A percentile compares a stretch with the other conserved stretches of the same genome.
Evolutionary conservation across 208 protist genomes (phyloP).

Genomic region (Leishmania tarentolae): DNA sequence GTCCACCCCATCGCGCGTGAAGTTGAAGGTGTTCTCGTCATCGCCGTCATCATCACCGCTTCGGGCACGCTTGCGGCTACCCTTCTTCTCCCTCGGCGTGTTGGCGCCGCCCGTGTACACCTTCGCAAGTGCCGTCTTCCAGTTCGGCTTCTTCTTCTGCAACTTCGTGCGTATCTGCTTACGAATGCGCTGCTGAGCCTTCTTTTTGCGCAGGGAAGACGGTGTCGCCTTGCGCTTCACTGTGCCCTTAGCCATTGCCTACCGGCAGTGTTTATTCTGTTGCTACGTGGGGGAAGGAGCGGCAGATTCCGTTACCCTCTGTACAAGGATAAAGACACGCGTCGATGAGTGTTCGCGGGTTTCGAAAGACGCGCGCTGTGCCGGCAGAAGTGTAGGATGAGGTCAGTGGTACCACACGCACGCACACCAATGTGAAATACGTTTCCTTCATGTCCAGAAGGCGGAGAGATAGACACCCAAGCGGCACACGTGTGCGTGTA

Average conservation of each 20-base stretch:
- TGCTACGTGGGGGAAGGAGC: background rate
- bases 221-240: constrained; percentile 84
- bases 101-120: constrained; percentile 44
- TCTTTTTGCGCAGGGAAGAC: constrained; percentile 84
- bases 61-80: constrained; percentile 50
- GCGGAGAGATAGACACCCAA: background rate
- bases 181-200: constrained; percentile 88
- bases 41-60: constrained; percentile 20
- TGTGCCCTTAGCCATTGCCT: constrained; percentile 69
- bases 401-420: background rate
- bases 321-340: background rate
- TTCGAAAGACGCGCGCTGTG: background rate
- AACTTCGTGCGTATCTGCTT: constrained; percentile 82
- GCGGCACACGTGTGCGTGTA: background rate
- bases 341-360: background rate
- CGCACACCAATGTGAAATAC: constrained; percentile 3
- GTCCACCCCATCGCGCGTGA: constrained; percentile 40
- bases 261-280: background rate
- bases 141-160: constrained; percentile 79
- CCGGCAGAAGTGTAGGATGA: background rate
- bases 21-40: constrained; percentile 43
- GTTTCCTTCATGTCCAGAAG: background rate
- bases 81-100: constrained; percentile 30
- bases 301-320: background rate
- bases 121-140: constrained; percentile 74